A percentile compares a stretch with the other conserved stretches of the same genome.
phyloP scores from a whole-genome alignment of 208 protist genomes.

The Jaenimonas drosophilae region DNA sequence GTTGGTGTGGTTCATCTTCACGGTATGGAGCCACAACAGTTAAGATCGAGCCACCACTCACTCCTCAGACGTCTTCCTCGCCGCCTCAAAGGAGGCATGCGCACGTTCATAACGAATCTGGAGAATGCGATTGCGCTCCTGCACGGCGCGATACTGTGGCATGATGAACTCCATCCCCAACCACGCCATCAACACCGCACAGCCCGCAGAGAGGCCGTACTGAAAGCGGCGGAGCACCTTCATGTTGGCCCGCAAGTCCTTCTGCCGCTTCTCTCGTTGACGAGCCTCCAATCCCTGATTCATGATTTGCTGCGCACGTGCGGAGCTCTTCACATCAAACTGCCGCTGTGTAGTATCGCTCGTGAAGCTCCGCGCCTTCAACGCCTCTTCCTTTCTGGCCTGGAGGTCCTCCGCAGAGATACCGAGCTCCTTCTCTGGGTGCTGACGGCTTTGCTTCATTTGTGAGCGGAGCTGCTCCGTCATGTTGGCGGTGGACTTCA shows the following conservation, averaged over 20 bases:
- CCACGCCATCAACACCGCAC: conserved; percentile 30
- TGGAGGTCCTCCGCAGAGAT: conserved; percentile 55
- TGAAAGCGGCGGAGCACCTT: conserved; percentile 34
- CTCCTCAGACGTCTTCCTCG: conserved; percentile 1
- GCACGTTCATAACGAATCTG: conserved; percentile 56
- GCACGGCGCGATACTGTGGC: conserved; percentile 61
- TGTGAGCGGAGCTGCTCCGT: conserved; percentile 18
- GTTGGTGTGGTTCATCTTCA: too few relatives aligned
- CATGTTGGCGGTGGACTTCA: conserved; percentile 20
- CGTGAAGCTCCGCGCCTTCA: conserved; percentile 30
- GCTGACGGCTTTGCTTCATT: conserved; percentile 20
- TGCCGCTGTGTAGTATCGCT: conserved; percentile 19
- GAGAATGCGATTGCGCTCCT: conserved; percentile 40
- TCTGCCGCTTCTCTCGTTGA: conserved; percentile 57
- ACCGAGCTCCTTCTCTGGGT: conserved; percentile 58
- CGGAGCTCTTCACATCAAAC: conserved; percentile 78
- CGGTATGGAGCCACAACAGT: too few relatives aligned
- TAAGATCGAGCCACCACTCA: too few relatives aligned
- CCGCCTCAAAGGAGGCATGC: conserved; percentile 24
- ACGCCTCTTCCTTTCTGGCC: conserved; percentile 43
- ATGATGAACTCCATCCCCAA: conserved; percentile 39
- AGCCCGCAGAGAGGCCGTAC: conserved; percentile 22
- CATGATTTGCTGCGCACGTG: conserved; percentile 82
- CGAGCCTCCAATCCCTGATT: conserved; percentile 39
- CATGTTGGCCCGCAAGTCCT: conserved; percentile 42